Evolutionary conservation across 169 alveolate species (phyloP), one percentile per base, ranked within the genome.

Genomic region (Theileria luwenshuni): DNA sequence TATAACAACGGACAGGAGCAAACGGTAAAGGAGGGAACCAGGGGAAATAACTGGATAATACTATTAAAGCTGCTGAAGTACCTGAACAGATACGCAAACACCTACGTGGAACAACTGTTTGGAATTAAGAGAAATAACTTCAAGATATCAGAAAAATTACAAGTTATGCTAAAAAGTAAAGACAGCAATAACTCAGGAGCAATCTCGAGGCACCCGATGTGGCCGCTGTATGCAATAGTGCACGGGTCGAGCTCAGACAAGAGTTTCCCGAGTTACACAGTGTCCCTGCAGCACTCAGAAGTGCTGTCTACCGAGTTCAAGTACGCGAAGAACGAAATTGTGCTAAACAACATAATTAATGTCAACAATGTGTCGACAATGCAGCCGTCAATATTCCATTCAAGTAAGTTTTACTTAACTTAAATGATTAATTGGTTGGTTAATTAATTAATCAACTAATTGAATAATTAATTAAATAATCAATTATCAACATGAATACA

Each of bases 191-290:
- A 58, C 21, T 67, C 86, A 3, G 86, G 86, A 5, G 86, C 80
- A 3, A 76, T 76, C 7, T 42, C 70, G 43, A 63, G 74, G 27
- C 86, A 76, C 60, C 86, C 86, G 10, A 19, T 32, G 27, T 68
- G 60, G 69, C 86, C 86, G 2, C 13, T 76, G 12, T 76, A 76
- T 47, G 86, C 86, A 13, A 74, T 76, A 1, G 86, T 70, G 0
- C 61, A 76, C 19, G 86, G 86, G 12, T 70, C 69, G 59, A 76
- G 61, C 51, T 45, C 28, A 27, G 60, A 67, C 17, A 68, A 52
- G 13, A 64, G 42, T 19, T 35, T 47, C 38, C 86, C 86, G 8
- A 68, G 80, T 6, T 76, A 76, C 68, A 60, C 56, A 21, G 86
- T 76, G 5, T 59, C 86, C 23, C 73, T 76, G 21, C 75, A 76